Evolutionary conservation across 345 rosid species (phyloP), one percentile per base, ranked within the genome.

Genomic region (Euphorbia peplus): DNA sequence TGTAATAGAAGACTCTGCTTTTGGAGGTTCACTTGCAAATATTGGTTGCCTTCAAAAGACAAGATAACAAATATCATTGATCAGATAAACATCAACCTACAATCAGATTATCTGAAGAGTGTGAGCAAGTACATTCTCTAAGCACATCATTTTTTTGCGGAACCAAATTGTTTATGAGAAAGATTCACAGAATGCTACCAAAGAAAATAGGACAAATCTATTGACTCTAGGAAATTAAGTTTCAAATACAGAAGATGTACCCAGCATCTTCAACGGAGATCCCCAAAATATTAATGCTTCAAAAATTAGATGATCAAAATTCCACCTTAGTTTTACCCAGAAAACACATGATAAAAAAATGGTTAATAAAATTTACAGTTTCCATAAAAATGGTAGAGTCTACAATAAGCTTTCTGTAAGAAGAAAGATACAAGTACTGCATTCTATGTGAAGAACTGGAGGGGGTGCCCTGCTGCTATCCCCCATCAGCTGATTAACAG

Each of bases 1-100:
- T 24, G 92, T 82, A 78, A 86, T 83, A 82, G 72, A 75, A 41
- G 90, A 70, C n/a, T 79, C 66, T 69, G 66, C 59, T 72, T 86
- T 87, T 58, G 82, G 68, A 60, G 63, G 73, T 71, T 78, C 83
- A 73, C 79, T 75, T 73, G 70, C 77, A 50, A 73, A 67, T 67
- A 74, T 68, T 41, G 80, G 74, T 64, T 79, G 80, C 89, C 96
- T 89, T 74, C 30, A 70, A 79, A 78, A 58, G 62, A 76, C 32
- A 66, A 39, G 66, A 71, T 63, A 76, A 65, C 60, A 72, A 68
- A 52, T 29, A 63, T 69, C 24, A 72, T 76, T 19, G 52, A 57
- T 53, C 72, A 76, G 62, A 2, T n/a, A 54, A 41, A 60, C 54
- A 29, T 54, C 39, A 54, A 50, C 29, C 16, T 60, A 14, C 24